phyloP scores from a whole-genome alignment of 1,284 basidiomycete genomes.

The Apiotrichum domesticum region DNA sequence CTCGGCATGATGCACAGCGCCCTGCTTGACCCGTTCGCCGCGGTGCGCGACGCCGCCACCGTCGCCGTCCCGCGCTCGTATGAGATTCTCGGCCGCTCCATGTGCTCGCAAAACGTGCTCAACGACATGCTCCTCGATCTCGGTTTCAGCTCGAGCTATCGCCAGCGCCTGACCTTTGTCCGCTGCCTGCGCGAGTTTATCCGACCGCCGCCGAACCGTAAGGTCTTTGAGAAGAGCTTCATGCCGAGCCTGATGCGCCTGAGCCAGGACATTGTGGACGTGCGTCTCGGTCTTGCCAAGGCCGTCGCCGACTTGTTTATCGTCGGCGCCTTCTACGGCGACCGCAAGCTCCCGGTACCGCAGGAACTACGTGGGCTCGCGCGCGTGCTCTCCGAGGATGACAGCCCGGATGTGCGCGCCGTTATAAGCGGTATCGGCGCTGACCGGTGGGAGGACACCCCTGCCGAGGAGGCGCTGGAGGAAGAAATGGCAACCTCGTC shows the following conservation, averaged over 20 bases:
- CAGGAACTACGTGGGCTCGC: conserved; percentile 27
- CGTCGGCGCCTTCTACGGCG: conserved; percentile 35
- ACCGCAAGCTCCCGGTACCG: conserved; percentile 20
- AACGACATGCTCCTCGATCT: conserved; percentile 55
- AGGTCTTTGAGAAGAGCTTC: conserved; percentile 55
- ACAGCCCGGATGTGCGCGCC: conserved; percentile 36
- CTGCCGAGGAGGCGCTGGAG: conserved; percentile 2
- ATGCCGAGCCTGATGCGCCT: conserved; percentile 58
- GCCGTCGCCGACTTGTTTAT: conserved; percentile 38
- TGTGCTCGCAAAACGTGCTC: conserved; percentile 46
- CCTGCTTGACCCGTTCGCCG: conserved; percentile 71
- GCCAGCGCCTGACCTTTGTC: conserved; percentile 72
- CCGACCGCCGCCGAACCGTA: conserved; percentile 46
- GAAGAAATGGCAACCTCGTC: conserved; percentile 57
- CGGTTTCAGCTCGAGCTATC: conserved; percentile 56
- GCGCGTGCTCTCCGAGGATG: conserved; percentile 26
- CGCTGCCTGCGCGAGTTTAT: conserved; percentile 64
- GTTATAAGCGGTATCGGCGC: conserved; percentile 27
- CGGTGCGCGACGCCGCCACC: conserved; percentile 74
- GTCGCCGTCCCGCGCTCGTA: conserved; percentile 53
- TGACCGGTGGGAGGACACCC: conserved; percentile 11
- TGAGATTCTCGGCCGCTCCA: conserved; percentile 49
- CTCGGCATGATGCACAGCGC: conserved; percentile 57
- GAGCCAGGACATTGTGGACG: conserved; percentile 70
- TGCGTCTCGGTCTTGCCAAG: conserved; percentile 73